Evolutionary conservation across 176 grass and related monocot genomes (phyloP).

Genomic region (Carex cristatella): DNA sequence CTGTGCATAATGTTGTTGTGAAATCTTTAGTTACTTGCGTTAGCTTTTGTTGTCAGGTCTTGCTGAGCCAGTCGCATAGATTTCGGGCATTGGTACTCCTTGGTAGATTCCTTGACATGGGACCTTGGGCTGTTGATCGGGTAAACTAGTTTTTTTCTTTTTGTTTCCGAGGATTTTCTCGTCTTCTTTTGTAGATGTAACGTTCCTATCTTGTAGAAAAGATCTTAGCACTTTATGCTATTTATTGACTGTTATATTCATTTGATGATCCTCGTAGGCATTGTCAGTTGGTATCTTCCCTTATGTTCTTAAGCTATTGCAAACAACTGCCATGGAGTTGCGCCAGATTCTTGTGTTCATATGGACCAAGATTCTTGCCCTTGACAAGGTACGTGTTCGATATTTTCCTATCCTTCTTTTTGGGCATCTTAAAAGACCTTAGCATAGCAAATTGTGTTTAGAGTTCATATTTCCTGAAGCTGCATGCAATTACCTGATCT

Average conservation of each 20-base stretch:
- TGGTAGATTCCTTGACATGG: slow-evolving; percentile 99
- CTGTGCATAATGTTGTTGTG: background rate
- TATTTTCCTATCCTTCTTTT: background rate
- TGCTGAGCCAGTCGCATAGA: slow-evolving; percentile 95
- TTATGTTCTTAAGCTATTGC: slow-evolving; percentile 90
- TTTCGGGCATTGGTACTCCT: slow-evolving; percentile 93
- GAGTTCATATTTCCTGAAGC: background rate
- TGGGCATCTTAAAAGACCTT: background rate
- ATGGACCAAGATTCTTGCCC: slow-evolving; percentile 99
- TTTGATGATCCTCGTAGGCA: slow-evolving; percentile 42
- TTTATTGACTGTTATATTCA: background rate
- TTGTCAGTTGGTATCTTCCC: slow-evolving; percentile 97
- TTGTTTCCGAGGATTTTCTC: background rate
- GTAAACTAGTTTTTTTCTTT: slow-evolving; percentile 37
- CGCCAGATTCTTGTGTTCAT: slow-evolving; percentile 99
- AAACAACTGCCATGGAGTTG: slow-evolving; percentile 86
- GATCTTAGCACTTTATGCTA: background rate
- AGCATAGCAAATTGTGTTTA: background rate
- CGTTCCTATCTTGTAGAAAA: background rate
- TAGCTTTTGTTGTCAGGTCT: slow-evolving; percentile 45
- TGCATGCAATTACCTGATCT: background rate
- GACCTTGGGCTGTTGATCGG: slow-evolving; percentile 97
- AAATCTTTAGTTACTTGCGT: background rate
- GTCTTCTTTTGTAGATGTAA: background rate
- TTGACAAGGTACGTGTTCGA: slow-evolving; percentile 61